Evolutionary conservation across 139 green algal species (phyloP).

Genomic region (Chlorella ohadii): DNA sequence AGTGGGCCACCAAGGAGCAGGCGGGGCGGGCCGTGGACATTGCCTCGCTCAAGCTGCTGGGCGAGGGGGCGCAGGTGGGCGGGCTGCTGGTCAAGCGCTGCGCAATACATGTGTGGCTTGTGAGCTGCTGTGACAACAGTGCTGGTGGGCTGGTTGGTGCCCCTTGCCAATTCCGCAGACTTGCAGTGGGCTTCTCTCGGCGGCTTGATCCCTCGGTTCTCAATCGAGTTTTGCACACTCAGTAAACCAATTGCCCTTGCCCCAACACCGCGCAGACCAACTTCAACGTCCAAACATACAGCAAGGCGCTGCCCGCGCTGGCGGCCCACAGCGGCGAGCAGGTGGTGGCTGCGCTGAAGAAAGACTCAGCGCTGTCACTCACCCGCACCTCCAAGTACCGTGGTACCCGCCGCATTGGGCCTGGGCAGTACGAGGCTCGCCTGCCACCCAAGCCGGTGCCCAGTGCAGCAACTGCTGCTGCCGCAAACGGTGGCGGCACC

Average conservation of each 20-base stretch:
- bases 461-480: neutral
- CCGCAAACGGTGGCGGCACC: neutral
- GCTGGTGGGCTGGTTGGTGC: no score
- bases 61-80: constrained; percentile 3
- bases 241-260: no score
- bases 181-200: no score
- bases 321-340: constrained; percentile 20
- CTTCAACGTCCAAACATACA: constrained; percentile 32
- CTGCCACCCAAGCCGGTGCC: neutral
- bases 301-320: constrained; percentile 19
- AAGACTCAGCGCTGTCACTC: constrained; percentile 29
- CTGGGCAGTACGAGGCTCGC: constrained; percentile 30
- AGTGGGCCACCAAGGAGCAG: constrained; percentile 38
- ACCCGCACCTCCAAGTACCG: constrained; percentile 23
- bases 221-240: no score
- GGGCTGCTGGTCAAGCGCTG: no score
- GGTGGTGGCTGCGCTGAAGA: constrained; percentile 36
- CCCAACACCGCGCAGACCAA: constrained; percentile 18
- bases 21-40: constrained; percentile 41
- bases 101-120: no score
- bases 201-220: no score
- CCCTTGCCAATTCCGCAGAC: no score
- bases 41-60: constrained; percentile 37
- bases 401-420: constrained; percentile 13
- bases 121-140: no score